Percentiles rank a stretch among this genome's conserved stretches.
phyloP scores from a whole-genome alignment of 495 filamentous ascomycete genomes.

The Staphylotrichum longicolle region DNA sequence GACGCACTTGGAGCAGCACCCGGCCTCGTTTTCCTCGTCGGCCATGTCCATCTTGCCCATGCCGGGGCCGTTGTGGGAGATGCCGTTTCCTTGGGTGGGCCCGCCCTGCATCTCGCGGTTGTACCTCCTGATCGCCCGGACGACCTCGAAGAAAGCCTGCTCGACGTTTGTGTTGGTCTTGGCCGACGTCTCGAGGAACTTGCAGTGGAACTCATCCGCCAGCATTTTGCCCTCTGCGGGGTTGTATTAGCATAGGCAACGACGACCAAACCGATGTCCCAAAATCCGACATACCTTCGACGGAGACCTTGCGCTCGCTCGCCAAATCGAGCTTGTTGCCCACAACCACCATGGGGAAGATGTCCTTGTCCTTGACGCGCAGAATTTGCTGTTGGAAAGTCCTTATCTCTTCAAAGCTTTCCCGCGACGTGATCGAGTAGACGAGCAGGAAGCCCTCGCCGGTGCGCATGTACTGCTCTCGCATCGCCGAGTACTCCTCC shows the following conservation, averaged over 20 bases:
- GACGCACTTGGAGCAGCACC: slow-evolving; percentile 84
- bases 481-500: slow-evolving; percentile 99
- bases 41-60: slow-evolving; percentile 74
- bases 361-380: slow-evolving; percentile 97
- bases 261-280: background rate
- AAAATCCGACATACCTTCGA: slow-evolving; percentile 65
- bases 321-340: slow-evolving; percentile 99
- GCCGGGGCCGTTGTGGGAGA: slow-evolving; percentile 60
- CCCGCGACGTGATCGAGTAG: slow-evolving; percentile 95
- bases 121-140: slow-evolving; percentile 94
- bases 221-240: slow-evolving; percentile 80
- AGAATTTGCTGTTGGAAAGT: slow-evolving; percentile 99
- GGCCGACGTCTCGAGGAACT: slow-evolving; percentile 98
- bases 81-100: slow-evolving; percentile 62
- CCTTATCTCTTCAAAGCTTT: slow-evolving; percentile 96
- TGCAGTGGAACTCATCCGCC: slow-evolving; percentile 84
- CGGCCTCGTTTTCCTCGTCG: slow-evolving; percentile 64
- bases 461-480: slow-evolving; percentile 99
- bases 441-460: slow-evolving; percentile 97
- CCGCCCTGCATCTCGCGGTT: slow-evolving; percentile 96
- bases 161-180: slow-evolving; percentile 98
- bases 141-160: slow-evolving; percentile 96
- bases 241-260: background rate
- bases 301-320: slow-evolving; percentile 80
- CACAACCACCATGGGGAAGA: slow-evolving; percentile 99